phyloP scores from a whole-genome alignment of 768 basidiomycete genomes.

The Hebeloma cylindrosporum region DNA sequence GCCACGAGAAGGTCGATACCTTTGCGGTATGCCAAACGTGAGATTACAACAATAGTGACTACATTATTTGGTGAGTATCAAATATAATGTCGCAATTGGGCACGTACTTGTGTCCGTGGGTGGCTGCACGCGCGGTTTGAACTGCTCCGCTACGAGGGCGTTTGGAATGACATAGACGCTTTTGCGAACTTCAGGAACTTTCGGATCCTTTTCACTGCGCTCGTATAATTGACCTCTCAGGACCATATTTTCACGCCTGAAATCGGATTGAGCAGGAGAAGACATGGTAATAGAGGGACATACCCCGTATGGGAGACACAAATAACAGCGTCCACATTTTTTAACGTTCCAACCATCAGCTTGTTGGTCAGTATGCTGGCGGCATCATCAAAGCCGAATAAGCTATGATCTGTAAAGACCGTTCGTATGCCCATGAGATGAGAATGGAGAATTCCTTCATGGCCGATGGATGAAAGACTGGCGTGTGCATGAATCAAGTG shows the following conservation, averaged over 20 bases:
- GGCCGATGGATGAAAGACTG: conserved; percentile 83
- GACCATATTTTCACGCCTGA: conserved; percentile 95
- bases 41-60: conserved; percentile 93
- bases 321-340: conserved; percentile 91
- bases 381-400: conserved; percentile 97
- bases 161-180: conserved; percentile 94
- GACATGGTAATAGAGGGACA: conserved; percentile 18
- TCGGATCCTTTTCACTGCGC: conserved; percentile 42
- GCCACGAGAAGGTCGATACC: conserved; percentile 95
- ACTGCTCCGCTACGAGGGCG: conserved; percentile 83
- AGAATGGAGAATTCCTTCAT: conserved; percentile 90
- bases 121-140: conserved; percentile 60
- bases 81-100: background rate
- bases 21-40: conserved; percentile 91
- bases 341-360: conserved; percentile 79
- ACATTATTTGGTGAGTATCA: conserved; percentile 6
- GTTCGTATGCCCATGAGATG: conserved; percentile 85
- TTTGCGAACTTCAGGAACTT: conserved; percentile 44
- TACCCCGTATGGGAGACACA: conserved; percentile 98
- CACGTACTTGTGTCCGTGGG: conserved; percentile 57
- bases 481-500: conserved; percentile 92
- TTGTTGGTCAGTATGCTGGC: conserved; percentile 98
- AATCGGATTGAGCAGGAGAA: background rate
- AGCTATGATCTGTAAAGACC: conserved; percentile 94
- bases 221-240: conserved; percentile 80